A percentile compares a stretch with the other conserved stretches of the same genome.
Conservation (phyloP, 768 basidiomycete genomes). For the Kwoniella europaea region DNA sequence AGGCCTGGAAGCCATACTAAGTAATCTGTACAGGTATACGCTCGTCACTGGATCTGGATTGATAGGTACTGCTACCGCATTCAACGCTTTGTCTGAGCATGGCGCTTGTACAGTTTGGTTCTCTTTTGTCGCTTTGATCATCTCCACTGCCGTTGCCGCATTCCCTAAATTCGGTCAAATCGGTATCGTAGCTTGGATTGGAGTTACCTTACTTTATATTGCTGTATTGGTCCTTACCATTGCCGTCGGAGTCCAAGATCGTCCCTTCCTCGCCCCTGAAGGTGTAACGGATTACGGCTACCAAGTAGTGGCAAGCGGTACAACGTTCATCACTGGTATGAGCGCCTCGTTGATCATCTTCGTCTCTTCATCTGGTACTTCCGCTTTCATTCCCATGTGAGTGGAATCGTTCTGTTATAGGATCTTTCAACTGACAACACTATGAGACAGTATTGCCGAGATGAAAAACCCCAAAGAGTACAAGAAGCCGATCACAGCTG, state of each 20-base stretch:
- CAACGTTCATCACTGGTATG: slow-evolving; percentile 42
- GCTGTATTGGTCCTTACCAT: slow-evolving; percentile 17
- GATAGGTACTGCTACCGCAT: slow-evolving; percentile 19
- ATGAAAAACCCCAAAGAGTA: slow-evolving; percentile 37
- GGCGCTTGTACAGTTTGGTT: slow-evolving; percentile 28
- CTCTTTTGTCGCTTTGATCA: slow-evolving; percentile 30
- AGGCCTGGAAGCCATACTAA: too few species aligned
- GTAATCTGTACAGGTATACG: slow-evolving; percentile 5
- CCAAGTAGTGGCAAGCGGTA: slow-evolving; percentile 29
- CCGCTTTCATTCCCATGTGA: slow-evolving; percentile 30
- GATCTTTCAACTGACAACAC: slow-evolving; percentile 16
- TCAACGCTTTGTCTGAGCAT: slow-evolving; percentile 23
- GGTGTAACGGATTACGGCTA: slow-evolving; percentile 25
- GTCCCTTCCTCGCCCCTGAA: slow-evolving; percentile 29
- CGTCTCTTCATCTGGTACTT: slow-evolving; percentile 37
- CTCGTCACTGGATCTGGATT: slow-evolving; percentile 20
- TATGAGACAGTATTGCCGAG: slow-evolving; percentile 36
- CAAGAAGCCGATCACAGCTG: slow-evolving; percentile 23
- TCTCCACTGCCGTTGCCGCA: slow-evolving; percentile 19
- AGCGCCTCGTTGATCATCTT: slow-evolving; percentile 35
- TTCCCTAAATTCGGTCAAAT: slow-evolving; percentile 25
- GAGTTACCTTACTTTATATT: slow-evolving; percentile 17
- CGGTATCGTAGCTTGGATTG: slow-evolving; percentile 22
- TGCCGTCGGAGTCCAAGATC: slow-evolving; percentile 32
- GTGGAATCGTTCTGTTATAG: neutral